Evolutionary conservation across 2,329 filamentous ascomycete species (phyloP).

Genomic region (Alternaria atra): DNA sequence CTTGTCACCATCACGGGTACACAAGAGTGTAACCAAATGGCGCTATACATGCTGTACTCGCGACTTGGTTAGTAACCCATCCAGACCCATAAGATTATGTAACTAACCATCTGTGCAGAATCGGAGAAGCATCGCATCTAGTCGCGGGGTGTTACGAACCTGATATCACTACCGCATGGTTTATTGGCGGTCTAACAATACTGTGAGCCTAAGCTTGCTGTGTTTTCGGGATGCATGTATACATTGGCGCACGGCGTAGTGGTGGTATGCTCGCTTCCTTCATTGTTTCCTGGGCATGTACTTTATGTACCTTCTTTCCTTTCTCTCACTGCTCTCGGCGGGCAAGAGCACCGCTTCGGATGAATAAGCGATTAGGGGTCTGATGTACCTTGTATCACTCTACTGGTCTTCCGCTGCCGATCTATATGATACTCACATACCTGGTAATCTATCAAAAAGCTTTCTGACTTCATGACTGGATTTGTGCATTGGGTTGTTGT

Average conservation of each 20-base stretch:
- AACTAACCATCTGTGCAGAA: conserved; percentile 59
- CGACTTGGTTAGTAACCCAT: conserved; percentile 76
- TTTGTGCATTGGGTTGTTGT: background rate
- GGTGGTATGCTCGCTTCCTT: conserved; percentile 6
- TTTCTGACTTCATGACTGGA: background rate
- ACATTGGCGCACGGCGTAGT: conserved; percentile 20
- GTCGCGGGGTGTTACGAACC: background rate
- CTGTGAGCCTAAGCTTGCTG: background rate
- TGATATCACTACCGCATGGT: background rate
- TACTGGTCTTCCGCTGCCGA: conserved; percentile 1
- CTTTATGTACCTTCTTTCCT: conserved; percentile 1
- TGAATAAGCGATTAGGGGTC: background rate
- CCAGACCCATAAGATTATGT: conserved; percentile 4
- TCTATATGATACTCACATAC: conserved; percentile 15
- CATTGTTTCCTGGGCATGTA: conserved; percentile 11
- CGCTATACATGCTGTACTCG: conserved; percentile 98
- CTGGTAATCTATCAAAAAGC: conserved; percentile 22
- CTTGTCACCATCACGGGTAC: conserved; percentile 97
- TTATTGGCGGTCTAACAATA: background rate
- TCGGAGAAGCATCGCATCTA: conserved; percentile 80
- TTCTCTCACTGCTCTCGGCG: conserved; percentile 2
- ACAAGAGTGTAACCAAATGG: conserved; percentile 99
- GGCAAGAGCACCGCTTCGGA: conserved; percentile 1
- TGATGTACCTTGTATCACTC: background rate
- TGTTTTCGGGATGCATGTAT: conserved; percentile 16